Evolutionary conservation across 768 basidiomycete genomes (phyloP), one percentile per base, ranked within the genome.

Genomic region (Sutorius australiensis): DNA sequence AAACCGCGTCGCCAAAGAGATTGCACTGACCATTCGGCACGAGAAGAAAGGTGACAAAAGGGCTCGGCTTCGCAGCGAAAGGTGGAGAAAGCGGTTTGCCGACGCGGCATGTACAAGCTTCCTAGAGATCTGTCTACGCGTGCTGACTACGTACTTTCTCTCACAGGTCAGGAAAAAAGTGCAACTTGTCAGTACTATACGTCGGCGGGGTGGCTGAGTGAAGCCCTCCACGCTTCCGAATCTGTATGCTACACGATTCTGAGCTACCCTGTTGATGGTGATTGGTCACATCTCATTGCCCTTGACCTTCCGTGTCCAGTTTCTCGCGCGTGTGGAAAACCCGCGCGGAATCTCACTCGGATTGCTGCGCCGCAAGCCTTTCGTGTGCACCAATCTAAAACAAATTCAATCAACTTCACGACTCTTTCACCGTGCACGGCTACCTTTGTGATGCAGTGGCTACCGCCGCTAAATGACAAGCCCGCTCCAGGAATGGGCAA

Each of bases 31-130:
- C 40, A 73, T 78, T 52, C 76, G 91, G 58, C 90, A 92, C 67
- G 91, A 91, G 70, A 89, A 92, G 75, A 86, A 83, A 71, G 89
- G 91, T 32, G 80, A 77, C 54, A 91, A 89, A 68, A 81, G 89
- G 55, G 78, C 87, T 55, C 79, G 89, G 57, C 73, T 92, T 62
- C 74, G 73, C 46, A 91, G 89, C 62, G 77, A 87, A 69, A 79
- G 89, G 59, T 92, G 89, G 87, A 79, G 87, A 66, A 83, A 77
- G 62, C 81, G 78, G 54, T 93, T 92, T 69, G 85, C 89, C 44
- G 75, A 89, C 60, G 86, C 89, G 79, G 90, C 83, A 72, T 58
- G 82, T 59, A 47, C 46, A 54, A 27, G 40, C 24, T 12, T 46
- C 19, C 24, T 53, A 14, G 33, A 55, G 51, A 32, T 30, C 52